Evolutionary conservation across 495 filamentous ascomycete genomes (phyloP).

Genomic region (Penicillium taxi): DNA sequence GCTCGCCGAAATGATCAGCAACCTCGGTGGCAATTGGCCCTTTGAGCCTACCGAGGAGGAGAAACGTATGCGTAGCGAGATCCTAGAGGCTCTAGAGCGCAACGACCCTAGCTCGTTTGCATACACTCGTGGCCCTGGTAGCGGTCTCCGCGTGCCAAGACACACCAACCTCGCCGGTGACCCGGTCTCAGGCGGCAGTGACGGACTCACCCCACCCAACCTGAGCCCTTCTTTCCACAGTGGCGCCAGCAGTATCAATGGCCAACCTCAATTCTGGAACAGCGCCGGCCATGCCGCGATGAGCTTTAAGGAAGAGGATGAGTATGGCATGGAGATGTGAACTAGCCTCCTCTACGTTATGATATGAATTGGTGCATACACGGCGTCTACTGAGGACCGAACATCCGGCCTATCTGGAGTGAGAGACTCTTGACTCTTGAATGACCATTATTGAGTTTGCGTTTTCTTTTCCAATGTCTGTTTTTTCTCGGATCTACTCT

Average conservation of each 20-base stretch:
- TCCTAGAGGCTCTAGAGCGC: conserved; percentile 73
- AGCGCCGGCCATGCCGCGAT: conserved; percentile 58
- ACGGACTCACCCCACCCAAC: conserved; percentile 48
- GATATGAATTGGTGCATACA: conserved; percentile 35
- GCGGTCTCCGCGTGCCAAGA: conserved; percentile 80
- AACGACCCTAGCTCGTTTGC: conserved; percentile 63
- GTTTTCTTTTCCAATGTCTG: conserved; percentile 18
- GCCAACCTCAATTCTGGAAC: conserved; percentile 62
- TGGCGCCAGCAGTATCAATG: conserved; percentile 47
- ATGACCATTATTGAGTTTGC: conserved; percentile 11
- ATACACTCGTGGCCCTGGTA: conserved; percentile 79
- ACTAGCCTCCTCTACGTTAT: conserved; percentile 2
- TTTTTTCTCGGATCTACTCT: conserved; percentile 17
- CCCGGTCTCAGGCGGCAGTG: conserved; percentile 44
- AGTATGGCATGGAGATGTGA: conserved; percentile 73
- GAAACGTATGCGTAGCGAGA: conserved; percentile 86
- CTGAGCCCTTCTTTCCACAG: conserved; percentile 65
- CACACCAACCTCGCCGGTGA: conserved; percentile 90
- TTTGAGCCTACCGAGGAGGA: conserved; percentile 88
- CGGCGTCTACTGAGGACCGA: conserved; percentile 29
- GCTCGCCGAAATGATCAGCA: conserved; percentile 61
- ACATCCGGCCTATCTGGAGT: conserved; percentile 29
- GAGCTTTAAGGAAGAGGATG: conserved; percentile 87
- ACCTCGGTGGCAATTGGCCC: conserved; percentile 64
- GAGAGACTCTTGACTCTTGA: conserved; percentile 16